A percentile compares a stretch with the other conserved stretches of the same genome.
Conservation (phyloP, 192 early-diverging fungal genomes). For the Dissophora ornata region DNA sequence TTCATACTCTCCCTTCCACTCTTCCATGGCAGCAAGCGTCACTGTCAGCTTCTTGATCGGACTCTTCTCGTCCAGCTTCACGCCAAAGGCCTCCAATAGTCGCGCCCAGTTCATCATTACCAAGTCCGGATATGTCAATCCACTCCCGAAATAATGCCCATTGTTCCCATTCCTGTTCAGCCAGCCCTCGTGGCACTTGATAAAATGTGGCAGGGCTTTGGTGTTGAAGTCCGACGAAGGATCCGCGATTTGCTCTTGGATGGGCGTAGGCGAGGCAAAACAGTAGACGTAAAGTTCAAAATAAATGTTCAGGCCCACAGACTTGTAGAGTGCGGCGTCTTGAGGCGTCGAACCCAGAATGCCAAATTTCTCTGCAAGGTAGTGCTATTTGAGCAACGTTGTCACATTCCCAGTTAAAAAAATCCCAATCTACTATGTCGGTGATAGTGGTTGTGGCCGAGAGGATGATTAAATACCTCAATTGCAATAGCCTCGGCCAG, state of each 20-base stretch:
- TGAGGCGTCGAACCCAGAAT: conserved; percentile 30
- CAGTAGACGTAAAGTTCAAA: conserved; percentile 19
- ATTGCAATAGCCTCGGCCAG: conserved; percentile 37
- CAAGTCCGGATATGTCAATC: conserved; percentile 19
- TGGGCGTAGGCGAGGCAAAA: conserved; percentile 8
- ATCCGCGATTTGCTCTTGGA: conserved; percentile 11
- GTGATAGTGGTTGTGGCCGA: too few relatives aligned
- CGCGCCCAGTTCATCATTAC: conserved; percentile 12
- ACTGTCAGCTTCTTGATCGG: conserved; percentile 19
- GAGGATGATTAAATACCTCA: too few relatives aligned
- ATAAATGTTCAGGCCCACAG: conserved; percentile 38
- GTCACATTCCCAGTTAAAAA: too few relatives aligned
- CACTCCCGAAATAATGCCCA: conserved; percentile 22
- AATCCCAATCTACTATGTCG: not conserved
- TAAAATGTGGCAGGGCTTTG: conserved; percentile 30
- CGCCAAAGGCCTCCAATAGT: conserved; percentile 1
- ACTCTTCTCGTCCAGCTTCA: conserved; percentile 6
- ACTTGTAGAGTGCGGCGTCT: conserved; percentile 21
- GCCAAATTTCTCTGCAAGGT: conserved; percentile 43
- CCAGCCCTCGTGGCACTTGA: conserved; percentile 23
- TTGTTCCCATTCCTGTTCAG: conserved; percentile 40
- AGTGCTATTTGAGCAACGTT: conserved; percentile 19
- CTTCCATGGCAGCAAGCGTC: conserved; percentile 1
- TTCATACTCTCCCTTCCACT: conserved; percentile 30
- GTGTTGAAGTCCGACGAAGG: conserved; percentile 16